Percentiles rank a stretch among this genome's conserved stretches.
Conservation (phyloP, 208 protist species). For the Leishmania amazonensis region DNA sequence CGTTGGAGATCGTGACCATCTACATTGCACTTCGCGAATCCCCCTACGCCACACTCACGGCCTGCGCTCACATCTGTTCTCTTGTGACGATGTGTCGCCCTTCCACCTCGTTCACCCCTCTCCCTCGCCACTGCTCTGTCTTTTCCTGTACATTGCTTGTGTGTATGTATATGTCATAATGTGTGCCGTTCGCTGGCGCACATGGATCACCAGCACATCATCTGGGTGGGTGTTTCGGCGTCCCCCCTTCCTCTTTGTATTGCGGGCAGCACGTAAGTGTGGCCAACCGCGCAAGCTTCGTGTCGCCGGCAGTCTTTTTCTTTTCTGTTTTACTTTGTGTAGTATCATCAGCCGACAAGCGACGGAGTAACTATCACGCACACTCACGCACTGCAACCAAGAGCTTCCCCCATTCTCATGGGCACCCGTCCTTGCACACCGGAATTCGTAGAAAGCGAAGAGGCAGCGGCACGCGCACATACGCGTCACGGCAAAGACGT, state of each 20-base stretch:
- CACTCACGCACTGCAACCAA: slow-evolving; percentile 3
- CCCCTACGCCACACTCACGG: not conserved
- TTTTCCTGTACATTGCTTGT: not conserved
- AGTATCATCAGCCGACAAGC: not conserved
- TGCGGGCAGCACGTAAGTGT: not conserved
- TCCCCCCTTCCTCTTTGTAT: not conserved
- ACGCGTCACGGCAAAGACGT: not conserved
- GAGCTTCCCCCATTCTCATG: not conserved
- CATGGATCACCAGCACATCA: not conserved
- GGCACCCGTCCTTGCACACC: not conserved
- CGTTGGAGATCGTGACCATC: not conserved
- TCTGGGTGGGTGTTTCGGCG: not conserved
- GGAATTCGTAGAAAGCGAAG: not conserved
- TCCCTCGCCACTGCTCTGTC: not conserved
- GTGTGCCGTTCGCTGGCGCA: not conserved
- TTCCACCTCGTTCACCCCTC: not conserved
- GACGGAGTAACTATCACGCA: not conserved
- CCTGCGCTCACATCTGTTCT: not conserved
- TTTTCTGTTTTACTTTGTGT: not conserved
- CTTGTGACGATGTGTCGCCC: not conserved
- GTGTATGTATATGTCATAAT: not conserved
- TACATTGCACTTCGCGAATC: not conserved
- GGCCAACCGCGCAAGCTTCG: not conserved
- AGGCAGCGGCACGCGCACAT: not conserved
- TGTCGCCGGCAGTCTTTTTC: not conserved